A percentile compares a stretch with the other conserved stretches of the same genome.
Conservation (phyloP, 1,284 basidiomycete genomes). For the Fistulinella cinereoalba region DNA sequence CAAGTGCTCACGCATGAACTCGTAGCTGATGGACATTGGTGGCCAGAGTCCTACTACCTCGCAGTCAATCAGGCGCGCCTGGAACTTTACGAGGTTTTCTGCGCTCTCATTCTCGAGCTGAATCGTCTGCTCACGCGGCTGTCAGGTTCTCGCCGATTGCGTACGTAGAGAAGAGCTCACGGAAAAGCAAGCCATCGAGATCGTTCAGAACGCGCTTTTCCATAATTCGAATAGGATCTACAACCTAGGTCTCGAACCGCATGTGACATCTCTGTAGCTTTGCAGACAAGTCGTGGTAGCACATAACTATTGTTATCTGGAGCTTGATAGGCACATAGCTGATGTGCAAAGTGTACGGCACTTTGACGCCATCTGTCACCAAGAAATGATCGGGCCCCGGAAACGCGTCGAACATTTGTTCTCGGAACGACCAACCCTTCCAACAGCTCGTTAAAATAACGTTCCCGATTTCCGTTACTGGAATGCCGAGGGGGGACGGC, state of each 20-base stretch:
- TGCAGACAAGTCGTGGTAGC: no score
- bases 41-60: constrained; percentile 74
- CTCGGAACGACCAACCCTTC: no score
- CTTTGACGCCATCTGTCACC: no score
- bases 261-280: constrained; percentile 14
- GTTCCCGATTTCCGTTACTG: no score
- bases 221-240: constrained; percentile 34
- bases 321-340: no score
- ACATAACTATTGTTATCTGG: no score
- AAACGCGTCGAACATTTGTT: no score
- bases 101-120: not conserved
- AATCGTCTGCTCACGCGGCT: not conserved
- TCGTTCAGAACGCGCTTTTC: constrained; percentile 28
- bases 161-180: constrained; percentile 23
- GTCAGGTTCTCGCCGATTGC: constrained; percentile 22
- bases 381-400: no score
- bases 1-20: constrained; percentile 7
- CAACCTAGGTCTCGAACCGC: constrained; percentile 25
- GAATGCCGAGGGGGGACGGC: no score
- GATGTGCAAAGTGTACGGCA: no score
- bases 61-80: constrained; percentile 60
- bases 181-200: constrained; percentile 27
- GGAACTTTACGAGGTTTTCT: constrained; percentile 57
- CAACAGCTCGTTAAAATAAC: no score
- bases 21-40: constrained; percentile 72